phyloP scores from a whole-genome alignment of 1,284 basidiomycete species.

The Apiotrichum veenhuisii region DNA sequence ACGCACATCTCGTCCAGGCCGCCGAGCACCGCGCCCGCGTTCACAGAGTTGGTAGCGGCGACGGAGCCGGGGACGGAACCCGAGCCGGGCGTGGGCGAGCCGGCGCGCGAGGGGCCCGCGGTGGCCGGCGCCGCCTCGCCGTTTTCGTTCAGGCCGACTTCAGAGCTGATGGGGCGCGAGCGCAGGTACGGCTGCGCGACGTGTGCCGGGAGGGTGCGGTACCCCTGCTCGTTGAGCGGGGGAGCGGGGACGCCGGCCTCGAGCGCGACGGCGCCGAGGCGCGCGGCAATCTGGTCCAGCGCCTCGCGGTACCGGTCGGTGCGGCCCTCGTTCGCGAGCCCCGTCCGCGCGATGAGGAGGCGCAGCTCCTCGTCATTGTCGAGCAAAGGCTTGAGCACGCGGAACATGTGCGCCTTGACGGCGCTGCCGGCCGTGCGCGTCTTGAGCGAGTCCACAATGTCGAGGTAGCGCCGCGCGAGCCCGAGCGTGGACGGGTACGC shows the following conservation, averaged over 20 bases:
- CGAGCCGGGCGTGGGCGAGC: not conserved
- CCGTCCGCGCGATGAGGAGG: conserved; percentile 51
- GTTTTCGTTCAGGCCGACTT: conserved; percentile 21
- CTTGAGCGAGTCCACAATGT: conserved; percentile 67
- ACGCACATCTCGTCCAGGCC: conserved; percentile 11
- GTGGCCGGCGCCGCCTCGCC: not conserved
- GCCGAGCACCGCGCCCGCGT: conserved; percentile 2
- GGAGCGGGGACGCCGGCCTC: conserved; percentile 31
- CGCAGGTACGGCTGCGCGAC: conserved; percentile 81
- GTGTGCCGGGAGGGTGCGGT: conserved; percentile 70
- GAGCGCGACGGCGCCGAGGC: conserved; percentile 59
- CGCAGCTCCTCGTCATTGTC: conserved; percentile 67
- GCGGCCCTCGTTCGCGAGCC: conserved; percentile 36
- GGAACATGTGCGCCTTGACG: conserved; percentile 90
- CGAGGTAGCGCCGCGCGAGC: conserved; percentile 81
- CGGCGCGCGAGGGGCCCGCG: conserved; percentile 2
- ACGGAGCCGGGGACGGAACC: not conserved
- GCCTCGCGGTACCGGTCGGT: conserved; percentile 55
- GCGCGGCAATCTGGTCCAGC: conserved; percentile 61
- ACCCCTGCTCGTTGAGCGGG: conserved; percentile 37
- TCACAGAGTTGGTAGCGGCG: too few relatives aligned
- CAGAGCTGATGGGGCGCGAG: conserved; percentile 45
- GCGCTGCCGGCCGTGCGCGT: conserved; percentile 72
- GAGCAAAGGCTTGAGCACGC: conserved; percentile 77
- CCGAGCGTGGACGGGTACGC: conserved; percentile 61